These are phyloP conservation scores for Panus rudis DNA, from an alignment of 768 basidiomycete species.

Conservation along the genomic window DNA sequence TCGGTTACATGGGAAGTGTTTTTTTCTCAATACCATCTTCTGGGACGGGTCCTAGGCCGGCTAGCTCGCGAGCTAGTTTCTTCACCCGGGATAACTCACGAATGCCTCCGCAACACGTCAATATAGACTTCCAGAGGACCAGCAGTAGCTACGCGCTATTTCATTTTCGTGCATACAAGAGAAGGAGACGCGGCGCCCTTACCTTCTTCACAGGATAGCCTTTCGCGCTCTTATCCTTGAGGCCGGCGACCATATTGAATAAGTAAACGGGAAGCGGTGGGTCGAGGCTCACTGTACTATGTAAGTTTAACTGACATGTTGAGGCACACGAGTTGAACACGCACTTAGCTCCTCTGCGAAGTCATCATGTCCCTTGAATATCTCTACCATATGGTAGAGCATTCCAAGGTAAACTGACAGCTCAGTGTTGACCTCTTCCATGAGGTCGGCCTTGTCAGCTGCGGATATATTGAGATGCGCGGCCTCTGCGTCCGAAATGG, in stretches of 20 bases:
- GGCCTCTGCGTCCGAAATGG: slow-evolving; percentile 69
- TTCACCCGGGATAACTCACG: slow-evolving; percentile 81
- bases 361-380: slow-evolving; percentile 88
- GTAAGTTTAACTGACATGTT: slow-evolving; percentile 9
- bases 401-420: slow-evolving; percentile 91
- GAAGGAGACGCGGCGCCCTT: slow-evolving; percentile 9
- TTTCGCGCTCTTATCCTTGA: slow-evolving; percentile 90
- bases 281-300: slow-evolving; percentile 79
- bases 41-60: slow-evolving; percentile 56
- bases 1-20: background rate
- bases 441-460: slow-evolving; percentile 66
- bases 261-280: slow-evolving; percentile 91
- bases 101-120: slow-evolving; percentile 90
- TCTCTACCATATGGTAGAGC: slow-evolving; percentile 91
- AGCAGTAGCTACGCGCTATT: slow-evolving; percentile 62
- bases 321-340: slow-evolving; percentile 24
- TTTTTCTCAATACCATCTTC: slow-evolving; percentile 34
- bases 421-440: slow-evolving; percentile 89
- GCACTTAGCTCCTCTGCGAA: slow-evolving; percentile 96
- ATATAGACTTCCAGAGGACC: slow-evolving; percentile 88
- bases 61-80: slow-evolving; percentile 76
- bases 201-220: slow-evolving; percentile 98
- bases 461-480: slow-evolving; percentile 62
- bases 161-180: slow-evolving; percentile 10
- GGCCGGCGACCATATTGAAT: slow-evolving; percentile 81